phyloP scores from a whole-genome alignment of 768 basidiomycete species.

The Boletus coccyginus region DNA sequence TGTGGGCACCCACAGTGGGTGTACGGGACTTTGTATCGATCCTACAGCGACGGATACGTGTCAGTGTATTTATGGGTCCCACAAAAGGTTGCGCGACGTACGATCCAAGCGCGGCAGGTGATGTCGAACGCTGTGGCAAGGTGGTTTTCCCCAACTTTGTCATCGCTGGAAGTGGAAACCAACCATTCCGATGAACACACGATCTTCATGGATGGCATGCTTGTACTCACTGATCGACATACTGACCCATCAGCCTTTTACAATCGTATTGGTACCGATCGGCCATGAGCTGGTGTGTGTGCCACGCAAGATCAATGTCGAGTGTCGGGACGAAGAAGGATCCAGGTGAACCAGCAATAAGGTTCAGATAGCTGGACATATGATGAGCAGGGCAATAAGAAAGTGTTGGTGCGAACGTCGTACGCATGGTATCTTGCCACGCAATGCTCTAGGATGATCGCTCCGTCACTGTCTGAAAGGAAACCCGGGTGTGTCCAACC shows the following conservation, averaged over 20 bases:
- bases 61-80: neutral
- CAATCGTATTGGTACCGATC: slow-evolving; percentile 43
- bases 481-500: too few species aligned
- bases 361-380: slow-evolving; percentile 42
- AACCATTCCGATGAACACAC: neutral
- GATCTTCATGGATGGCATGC: too few species aligned
- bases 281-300: slow-evolving; percentile 60
- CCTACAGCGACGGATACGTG: slow-evolving; percentile 19
- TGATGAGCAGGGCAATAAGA: neutral
- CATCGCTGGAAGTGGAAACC: slow-evolving; percentile 36
- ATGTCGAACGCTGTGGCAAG: slow-evolving; percentile 46
- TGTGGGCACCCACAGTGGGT: slow-evolving; percentile 57
- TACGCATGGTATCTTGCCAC: slow-evolving; percentile 58
- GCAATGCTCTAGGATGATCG: slow-evolving; percentile 44
- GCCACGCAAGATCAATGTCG: slow-evolving; percentile 73
- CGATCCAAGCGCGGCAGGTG: slow-evolving; percentile 49
- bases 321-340: slow-evolving; percentile 56
- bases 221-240: slow-evolving; percentile 51
- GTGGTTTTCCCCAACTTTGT: slow-evolving; percentile 47
- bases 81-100: slow-evolving; percentile 17
- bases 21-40: slow-evolving; percentile 51
- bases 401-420: slow-evolving; percentile 1
- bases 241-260: slow-evolving; percentile 37
- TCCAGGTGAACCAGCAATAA: slow-evolving; percentile 44
- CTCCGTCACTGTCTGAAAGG: too few species aligned